Evolutionary conservation across 352 stramenopile genomes (phyloP).

Genomic region (Pythium aphanidermatum): DNA sequence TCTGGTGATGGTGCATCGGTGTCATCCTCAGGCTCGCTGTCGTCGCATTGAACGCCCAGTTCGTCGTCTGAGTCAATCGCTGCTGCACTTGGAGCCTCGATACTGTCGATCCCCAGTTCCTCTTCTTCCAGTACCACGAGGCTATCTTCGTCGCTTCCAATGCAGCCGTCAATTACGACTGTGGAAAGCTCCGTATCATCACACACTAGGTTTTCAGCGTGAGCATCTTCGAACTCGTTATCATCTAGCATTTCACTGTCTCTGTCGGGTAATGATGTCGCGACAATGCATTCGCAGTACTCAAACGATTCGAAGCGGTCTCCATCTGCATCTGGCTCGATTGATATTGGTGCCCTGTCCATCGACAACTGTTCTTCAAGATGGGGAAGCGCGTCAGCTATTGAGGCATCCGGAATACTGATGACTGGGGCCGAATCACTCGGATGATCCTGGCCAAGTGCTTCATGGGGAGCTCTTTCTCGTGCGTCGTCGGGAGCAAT

Average conservation of each 20-base stretch:
- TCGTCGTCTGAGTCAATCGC: conserved; percentile 6
- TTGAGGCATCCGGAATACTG: too few species aligned
- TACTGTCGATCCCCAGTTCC: conserved; percentile 1
- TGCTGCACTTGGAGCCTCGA: neutral
- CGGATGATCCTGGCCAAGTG: too few species aligned
- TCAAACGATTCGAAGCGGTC: conserved; percentile 34
- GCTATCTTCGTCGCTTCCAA: conserved; percentile 19
- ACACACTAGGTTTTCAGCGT: conserved; percentile 1
- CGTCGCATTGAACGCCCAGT: neutral
- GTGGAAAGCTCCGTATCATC: conserved; percentile 3
- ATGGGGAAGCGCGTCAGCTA: too few species aligned
- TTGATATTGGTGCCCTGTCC: neutral
- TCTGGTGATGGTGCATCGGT: neutral
- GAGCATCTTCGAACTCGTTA: conserved; percentile 17
- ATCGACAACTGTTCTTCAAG: neutral
- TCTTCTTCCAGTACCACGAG: conserved; percentile 20
- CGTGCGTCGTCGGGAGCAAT: too few species aligned
- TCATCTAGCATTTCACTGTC: conserved; percentile 1
- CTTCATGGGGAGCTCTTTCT: too few species aligned
- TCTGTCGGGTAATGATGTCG: neutral
- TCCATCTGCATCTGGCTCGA: neutral
- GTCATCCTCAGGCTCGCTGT: neutral
- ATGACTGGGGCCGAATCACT: too few species aligned
- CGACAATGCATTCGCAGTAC: conserved; percentile 25
- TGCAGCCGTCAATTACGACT: conserved; percentile 9